These are phyloP conservation scores for Megacollybia marginata DNA, from an alignment of 768 basidiomycete species.

Conservation along the genomic window DNA sequence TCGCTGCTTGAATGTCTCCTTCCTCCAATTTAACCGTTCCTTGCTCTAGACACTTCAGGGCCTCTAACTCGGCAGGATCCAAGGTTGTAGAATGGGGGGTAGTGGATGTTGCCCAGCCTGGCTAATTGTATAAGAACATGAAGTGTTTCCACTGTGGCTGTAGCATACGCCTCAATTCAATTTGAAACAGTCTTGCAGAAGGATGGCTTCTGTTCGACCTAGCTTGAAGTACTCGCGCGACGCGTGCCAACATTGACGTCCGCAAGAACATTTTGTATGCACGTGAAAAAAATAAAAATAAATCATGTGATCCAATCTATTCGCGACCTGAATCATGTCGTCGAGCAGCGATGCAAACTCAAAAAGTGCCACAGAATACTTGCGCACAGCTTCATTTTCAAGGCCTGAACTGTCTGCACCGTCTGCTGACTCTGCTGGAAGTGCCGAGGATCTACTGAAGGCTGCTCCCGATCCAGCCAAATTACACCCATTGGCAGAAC, in stretches of 20 bases:
- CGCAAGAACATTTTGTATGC: no score
- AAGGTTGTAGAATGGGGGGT: constrained; percentile 76
- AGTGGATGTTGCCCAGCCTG: constrained; percentile 77
- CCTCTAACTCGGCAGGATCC: constrained; percentile 79
- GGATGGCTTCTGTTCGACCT: no score
- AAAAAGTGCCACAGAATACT: constrained; percentile 35
- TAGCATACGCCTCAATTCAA: not conserved
- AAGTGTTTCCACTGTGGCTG: not conserved
- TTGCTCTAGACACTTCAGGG: constrained; percentile 70
- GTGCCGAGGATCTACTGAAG: constrained; percentile 82
- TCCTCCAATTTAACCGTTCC: constrained; percentile 82
- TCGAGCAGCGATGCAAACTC: constrained; percentile 31
- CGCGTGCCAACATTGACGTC: no score
- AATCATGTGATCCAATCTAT: no score
- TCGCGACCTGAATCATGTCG: constrained; percentile 6
- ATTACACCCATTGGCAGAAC: constrained; percentile 88
- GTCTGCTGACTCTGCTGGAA: constrained; percentile 52
- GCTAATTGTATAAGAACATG: not conserved
- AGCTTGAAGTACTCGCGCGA: no score
- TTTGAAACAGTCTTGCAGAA: no score
- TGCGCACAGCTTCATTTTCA: constrained; percentile 43
- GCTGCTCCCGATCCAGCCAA: constrained; percentile 86
- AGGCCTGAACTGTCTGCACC: constrained; percentile 28
- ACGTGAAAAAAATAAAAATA: no score
- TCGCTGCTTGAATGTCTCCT: constrained; percentile 77